Evolutionary conservation across 345 rosid genomes (phyloP).

Genomic region (Rhodamnia rubescens): DNA sequence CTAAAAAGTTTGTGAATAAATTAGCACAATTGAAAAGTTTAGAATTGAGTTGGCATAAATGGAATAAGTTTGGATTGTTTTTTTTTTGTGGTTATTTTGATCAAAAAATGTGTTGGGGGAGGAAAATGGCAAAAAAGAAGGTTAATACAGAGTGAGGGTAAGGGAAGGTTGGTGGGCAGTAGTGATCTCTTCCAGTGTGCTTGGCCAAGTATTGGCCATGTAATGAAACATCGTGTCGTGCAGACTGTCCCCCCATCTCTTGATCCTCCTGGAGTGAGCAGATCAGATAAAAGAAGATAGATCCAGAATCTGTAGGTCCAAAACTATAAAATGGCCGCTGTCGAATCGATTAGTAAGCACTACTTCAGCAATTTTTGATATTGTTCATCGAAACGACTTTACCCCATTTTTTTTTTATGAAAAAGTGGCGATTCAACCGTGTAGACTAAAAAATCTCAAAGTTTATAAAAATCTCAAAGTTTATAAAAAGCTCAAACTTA

Average conservation of each 20-base stretch:
- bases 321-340: not conserved
- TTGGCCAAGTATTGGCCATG: not conserved
- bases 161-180: not conserved
- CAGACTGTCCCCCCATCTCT: not conserved
- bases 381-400: not conserved
- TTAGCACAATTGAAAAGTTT: too few relatives aligned
- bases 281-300: not conserved
- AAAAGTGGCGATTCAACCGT: not conserved
- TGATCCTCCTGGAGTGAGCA: not conserved
- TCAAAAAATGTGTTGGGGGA: not conserved
- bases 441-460: too few relatives aligned
- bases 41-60: too few relatives aligned
- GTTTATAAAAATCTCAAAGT: too few relatives aligned
- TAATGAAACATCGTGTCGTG: not conserved
- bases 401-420: not conserved
- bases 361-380: not conserved
- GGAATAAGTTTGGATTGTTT: too few relatives aligned
- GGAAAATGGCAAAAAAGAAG: not conserved
- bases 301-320: not conserved
- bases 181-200: not conserved
- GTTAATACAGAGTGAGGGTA: not conserved
- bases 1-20: too few relatives aligned
- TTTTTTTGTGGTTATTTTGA: too few relatives aligned
- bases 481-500: too few relatives aligned
- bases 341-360: not conserved